A percentile compares a stretch with the other conserved stretches of the same genome.
Conservation (phyloP, 148 eudicot genomes). For the Fagopyrum esculentum region DNA sequence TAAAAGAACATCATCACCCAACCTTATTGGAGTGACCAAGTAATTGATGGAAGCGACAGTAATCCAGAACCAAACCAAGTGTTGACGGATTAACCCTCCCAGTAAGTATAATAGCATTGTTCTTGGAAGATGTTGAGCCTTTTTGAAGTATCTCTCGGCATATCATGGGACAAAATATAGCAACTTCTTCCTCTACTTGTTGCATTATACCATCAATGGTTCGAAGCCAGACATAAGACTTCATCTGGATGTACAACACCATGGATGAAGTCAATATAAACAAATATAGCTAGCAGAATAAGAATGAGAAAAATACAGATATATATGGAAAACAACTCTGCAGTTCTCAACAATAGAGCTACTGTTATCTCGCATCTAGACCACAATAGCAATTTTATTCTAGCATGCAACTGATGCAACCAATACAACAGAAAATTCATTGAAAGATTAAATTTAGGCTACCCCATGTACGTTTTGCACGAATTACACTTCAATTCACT, state of each 20-base stretch:
- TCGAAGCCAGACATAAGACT: constrained; percentile 82
- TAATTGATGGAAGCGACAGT: constrained; percentile 78
- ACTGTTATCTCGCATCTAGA: background rate
- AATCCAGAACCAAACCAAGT: constrained; percentile 60
- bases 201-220: constrained; percentile 72
- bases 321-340: background rate
- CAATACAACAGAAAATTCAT: background rate
- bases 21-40: constrained; percentile 86
- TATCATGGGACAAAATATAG: constrained; percentile 76
- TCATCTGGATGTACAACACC: constrained; percentile 38
- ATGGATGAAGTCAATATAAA: constrained; percentile 3
- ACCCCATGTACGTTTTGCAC: background rate
- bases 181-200: constrained; percentile 90
- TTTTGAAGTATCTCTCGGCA: constrained; percentile 72
- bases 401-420: background rate
- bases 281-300: constrained; percentile 5
- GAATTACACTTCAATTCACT: background rate
- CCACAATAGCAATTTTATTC: background rate
- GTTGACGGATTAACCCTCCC: constrained; percentile 62
- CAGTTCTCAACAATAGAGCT: background rate
- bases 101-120: constrained; percentile 71
- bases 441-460: background rate
- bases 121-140: constrained; percentile 66
- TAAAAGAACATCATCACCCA: constrained; percentile 15
- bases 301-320: background rate